A percentile compares a stretch with the other conserved stretches of the same genome.
Conservation (phyloP, 306 rosid genomes). For the Begonia peltatifolia region DNA sequence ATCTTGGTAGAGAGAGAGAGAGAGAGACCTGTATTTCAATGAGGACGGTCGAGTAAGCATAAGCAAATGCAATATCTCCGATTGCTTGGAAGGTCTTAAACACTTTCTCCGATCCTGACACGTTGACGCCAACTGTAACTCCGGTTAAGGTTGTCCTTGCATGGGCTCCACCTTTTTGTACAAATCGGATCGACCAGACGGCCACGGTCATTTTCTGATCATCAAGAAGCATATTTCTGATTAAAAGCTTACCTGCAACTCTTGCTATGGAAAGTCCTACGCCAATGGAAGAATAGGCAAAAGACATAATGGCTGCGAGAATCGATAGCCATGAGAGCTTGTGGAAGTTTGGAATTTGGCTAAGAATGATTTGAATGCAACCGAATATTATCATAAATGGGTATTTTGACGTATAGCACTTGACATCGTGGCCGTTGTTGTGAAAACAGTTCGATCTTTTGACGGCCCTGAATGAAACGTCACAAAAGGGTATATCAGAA, state of each 20-base stretch:
- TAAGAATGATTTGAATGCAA: constrained; percentile 51
- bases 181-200: not conserved
- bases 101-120: constrained; percentile 53
- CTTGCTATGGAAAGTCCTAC: constrained; percentile 75
- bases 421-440: constrained; percentile 52
- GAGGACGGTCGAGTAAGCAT: constrained; percentile 86
- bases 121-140: constrained; percentile 67
- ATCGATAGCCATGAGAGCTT: constrained; percentile 93
- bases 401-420: constrained; percentile 45
- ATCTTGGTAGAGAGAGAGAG: too few species aligned
- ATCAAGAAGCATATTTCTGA: too few species aligned
- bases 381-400: constrained; percentile 74
- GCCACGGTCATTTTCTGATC: too few species aligned
- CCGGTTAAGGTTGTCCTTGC: constrained; percentile 62
- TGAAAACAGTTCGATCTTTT: constrained; percentile 79
- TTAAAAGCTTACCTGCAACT: constrained; percentile 25
- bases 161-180: constrained; percentile 19
- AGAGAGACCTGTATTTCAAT: constrained; percentile 66
- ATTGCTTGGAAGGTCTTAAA: constrained; percentile 82
- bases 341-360: constrained; percentile 76
- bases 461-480: constrained; percentile 47
- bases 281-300: constrained; percentile 79
- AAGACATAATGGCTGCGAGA: constrained; percentile 93
- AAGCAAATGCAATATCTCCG: constrained; percentile 94
- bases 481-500: too few species aligned